Percentiles rank a stretch among this genome's conserved stretches.
These are phyloP conservation scores for Trichoderma parareesei DNA, from an alignment of 495 filamentous ascomycete species.

Conservation along the genomic window DNA sequence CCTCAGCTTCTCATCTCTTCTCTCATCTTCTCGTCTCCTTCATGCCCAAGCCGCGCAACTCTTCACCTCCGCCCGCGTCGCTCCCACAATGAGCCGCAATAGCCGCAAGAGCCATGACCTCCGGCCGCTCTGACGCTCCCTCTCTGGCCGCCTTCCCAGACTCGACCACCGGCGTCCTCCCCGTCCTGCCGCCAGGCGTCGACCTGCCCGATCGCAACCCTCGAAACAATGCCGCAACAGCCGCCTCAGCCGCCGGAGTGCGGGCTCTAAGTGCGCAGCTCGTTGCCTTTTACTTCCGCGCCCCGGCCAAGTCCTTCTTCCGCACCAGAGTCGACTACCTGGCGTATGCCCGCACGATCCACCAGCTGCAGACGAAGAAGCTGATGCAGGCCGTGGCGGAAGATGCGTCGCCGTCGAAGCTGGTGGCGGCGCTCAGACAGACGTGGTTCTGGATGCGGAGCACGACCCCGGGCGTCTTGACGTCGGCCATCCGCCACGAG, in stretches of 20 bases:
- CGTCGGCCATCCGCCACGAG: conserved; percentile 67
- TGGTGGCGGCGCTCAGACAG: conserved; percentile 22
- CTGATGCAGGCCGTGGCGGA: conserved; percentile 17
- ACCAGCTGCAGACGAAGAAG: conserved; percentile 25
- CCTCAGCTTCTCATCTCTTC: not conserved
- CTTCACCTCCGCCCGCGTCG: not conserved
- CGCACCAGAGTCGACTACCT: conserved; percentile 76
- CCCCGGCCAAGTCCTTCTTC: conserved; percentile 85
- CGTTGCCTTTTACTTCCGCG: conserved; percentile 82
- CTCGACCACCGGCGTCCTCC: conserved; percentile 2
- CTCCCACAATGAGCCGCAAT: not conserved
- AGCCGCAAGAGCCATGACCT: conserved; percentile 6
- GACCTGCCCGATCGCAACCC: conserved; percentile 33
- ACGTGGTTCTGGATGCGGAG: conserved; percentile 56
- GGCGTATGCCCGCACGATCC: conserved; percentile 38
- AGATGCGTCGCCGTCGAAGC: conserved; percentile 18
- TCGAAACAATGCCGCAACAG: conserved; percentile 65
- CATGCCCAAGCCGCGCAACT: not conserved
- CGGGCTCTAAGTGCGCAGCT: conserved; percentile 71
- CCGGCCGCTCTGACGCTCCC: conserved; percentile 9
- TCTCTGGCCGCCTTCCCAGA: not conserved
- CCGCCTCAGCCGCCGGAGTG: conserved; percentile 65
- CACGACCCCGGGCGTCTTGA: conserved; percentile 69
- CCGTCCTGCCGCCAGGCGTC: not conserved
- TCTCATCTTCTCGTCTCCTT: not conserved